Evolutionary conservation across 495 filamentous ascomycete genomes (phyloP).

Genomic region (Penicillium lagena): DNA sequence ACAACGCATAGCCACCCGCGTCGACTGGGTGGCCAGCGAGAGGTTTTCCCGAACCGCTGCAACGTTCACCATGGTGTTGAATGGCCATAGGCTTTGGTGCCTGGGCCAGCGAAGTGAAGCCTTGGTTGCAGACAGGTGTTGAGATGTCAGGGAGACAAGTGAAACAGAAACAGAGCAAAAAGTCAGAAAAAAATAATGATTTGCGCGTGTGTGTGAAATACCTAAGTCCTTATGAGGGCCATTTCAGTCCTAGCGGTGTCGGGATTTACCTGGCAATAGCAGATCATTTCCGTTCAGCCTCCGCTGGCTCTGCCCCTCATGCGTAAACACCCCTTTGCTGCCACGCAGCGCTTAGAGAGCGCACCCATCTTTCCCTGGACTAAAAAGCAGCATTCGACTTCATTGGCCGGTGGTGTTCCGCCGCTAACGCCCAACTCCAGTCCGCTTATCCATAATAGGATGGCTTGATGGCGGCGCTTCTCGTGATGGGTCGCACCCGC

Average conservation of each 20-base stretch:
- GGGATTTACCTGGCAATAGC: not conserved
- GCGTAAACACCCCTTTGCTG: not conserved
- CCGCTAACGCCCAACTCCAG: too few species aligned
- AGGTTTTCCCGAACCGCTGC: conserved; percentile 9
- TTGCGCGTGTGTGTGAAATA: not conserved
- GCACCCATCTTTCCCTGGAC: not conserved
- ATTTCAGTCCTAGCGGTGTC: not conserved
- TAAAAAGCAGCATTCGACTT: too few species aligned
- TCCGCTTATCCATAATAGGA: too few species aligned
- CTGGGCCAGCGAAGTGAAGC: too few species aligned
- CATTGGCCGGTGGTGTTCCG: too few species aligned
- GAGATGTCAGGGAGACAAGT: too few species aligned
- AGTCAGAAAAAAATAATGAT: not conserved
- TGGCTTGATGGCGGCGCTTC: too few species aligned
- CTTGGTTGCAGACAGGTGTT: too few species aligned
- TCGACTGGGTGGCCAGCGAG: conserved; percentile 5
- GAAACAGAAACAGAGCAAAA: too few species aligned
- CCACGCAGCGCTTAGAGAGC: not conserved
- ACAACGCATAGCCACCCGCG: conserved; percentile 15
- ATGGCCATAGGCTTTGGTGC: too few species aligned
- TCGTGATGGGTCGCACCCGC: too few species aligned
- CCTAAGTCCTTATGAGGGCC: too few species aligned
- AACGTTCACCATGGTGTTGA: conserved; percentile 12
- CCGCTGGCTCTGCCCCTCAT: not conserved
- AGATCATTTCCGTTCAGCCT: not conserved